Percentiles rank a stretch among this genome's conserved stretches.
These are phyloP conservation scores for Pseudozyma flocculosa DNA, from an alignment of 1,284 basidiomycete genomes.

Conservation along the genomic window DNA sequence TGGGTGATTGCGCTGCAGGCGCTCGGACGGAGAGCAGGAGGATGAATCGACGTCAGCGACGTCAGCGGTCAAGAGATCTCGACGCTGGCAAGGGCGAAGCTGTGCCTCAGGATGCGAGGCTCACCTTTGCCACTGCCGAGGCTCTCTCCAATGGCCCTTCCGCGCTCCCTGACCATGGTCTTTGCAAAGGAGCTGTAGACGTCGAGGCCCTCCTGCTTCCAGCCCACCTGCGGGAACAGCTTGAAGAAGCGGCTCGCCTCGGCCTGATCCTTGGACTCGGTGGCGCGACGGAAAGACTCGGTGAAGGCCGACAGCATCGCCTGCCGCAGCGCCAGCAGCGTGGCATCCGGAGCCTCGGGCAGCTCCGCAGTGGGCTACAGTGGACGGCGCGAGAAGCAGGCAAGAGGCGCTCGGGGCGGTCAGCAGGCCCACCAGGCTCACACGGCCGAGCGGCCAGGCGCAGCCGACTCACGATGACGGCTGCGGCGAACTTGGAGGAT, in stretches of 20 bases:
- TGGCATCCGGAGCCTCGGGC: conserved; percentile 80
- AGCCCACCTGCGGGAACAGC: conserved; percentile 87
- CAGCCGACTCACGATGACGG: conserved; percentile 67
- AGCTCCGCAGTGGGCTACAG: conserved; percentile 74
- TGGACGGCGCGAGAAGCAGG: background rate
- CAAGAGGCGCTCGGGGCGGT: too few species aligned
- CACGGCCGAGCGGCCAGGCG: too few species aligned
- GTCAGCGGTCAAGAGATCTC: too few species aligned
- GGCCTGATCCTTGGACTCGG: conserved; percentile 67
- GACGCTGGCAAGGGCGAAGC: too few species aligned
- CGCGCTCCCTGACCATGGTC: conserved; percentile 68
- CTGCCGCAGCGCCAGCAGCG: conserved; percentile 73
- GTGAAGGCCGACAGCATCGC: conserved; percentile 76
- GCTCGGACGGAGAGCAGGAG: too few species aligned
- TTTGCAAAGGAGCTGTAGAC: conserved; percentile 92
- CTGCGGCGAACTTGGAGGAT: conserved; percentile 80
- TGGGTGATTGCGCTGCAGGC: conserved; percentile 27
- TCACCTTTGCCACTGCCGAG: conserved; percentile 19
- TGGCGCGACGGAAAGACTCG: conserved; percentile 75
- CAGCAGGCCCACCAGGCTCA: too few species aligned
- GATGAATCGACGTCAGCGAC: too few species aligned
- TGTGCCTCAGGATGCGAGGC: background rate
- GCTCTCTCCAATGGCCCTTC: conserved; percentile 25
- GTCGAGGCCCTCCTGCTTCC: conserved; percentile 79
- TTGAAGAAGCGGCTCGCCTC: conserved; percentile 94